Percentiles rank a stretch among this genome's conserved stretches.
These are phyloP conservation scores for Talaromyces liani DNA, from an alignment of 495 filamentous ascomycete species.

Conservation along the genomic window DNA sequence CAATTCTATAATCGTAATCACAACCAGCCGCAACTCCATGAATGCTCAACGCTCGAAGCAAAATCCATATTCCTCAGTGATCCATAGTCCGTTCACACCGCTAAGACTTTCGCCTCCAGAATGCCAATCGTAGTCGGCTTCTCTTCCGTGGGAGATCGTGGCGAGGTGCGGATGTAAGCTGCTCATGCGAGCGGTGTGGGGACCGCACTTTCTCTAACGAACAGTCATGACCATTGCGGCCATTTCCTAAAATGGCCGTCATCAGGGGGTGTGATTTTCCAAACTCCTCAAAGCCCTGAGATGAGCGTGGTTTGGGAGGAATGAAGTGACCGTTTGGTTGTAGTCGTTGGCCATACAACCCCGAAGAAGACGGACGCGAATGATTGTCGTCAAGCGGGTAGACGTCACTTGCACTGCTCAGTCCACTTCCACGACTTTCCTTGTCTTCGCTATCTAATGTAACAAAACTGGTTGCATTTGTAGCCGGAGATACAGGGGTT, in stretches of 20 bases:
- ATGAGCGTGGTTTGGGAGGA: slow-evolving; percentile 15
- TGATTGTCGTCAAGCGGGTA: slow-evolving; percentile 16
- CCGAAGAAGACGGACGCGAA: slow-evolving; percentile 25
- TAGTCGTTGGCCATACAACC: slow-evolving; percentile 15
- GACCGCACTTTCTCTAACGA: not conserved
- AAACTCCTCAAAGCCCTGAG: slow-evolving; percentile 18
- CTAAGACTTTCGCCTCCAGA: slow-evolving; percentile 31
- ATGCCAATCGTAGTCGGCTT: slow-evolving; percentile 38
- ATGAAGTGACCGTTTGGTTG: slow-evolving; percentile 14
- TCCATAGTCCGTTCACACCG: not conserved
- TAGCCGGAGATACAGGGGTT: slow-evolving; percentile 40
- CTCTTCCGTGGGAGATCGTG: slow-evolving; percentile 26
- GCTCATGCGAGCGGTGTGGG: not conserved
- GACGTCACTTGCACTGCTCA: slow-evolving; percentile 14
- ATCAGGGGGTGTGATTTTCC: slow-evolving; percentile 21
- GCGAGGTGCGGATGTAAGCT: not conserved
- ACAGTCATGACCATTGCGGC: slow-evolving; percentile 19
- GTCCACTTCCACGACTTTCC: slow-evolving; percentile 22
- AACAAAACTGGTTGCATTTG: slow-evolving; percentile 45
- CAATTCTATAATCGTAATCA: slow-evolving; percentile 2
- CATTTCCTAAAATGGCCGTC: slow-evolving; percentile 16
- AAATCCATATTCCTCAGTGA: not conserved
- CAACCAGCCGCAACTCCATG: not conserved
- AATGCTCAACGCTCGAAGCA: not conserved
- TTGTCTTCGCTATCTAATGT: slow-evolving; percentile 43